phyloP scores from a whole-genome alignment of 495 filamentous ascomycete species.

The Penicillium longicatenatum region DNA sequence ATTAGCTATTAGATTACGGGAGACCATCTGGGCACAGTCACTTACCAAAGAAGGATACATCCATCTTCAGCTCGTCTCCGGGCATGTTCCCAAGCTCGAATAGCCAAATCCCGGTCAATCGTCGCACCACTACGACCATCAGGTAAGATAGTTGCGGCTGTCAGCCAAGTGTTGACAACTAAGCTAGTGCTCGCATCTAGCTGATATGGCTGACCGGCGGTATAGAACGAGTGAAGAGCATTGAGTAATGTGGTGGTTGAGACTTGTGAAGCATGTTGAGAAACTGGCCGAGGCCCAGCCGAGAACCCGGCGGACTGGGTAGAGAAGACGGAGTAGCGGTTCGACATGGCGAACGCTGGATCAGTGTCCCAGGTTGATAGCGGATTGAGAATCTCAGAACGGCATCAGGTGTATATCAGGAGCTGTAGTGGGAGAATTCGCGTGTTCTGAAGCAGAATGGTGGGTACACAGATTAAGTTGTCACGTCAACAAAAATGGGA shows the following conservation, averaged over 20 bases:
- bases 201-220: constrained; percentile 74
- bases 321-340: constrained; percentile 87
- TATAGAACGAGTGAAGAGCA: constrained; percentile 85
- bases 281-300: constrained; percentile 53
- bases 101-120: constrained; percentile 76
- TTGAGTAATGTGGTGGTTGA: constrained; percentile 93
- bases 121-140: constrained; percentile 73
- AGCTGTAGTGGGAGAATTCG: background rate
- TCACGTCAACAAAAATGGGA: constrained; percentile 16
- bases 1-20: background rate
- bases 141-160: constrained; percentile 63
- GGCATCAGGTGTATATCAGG: constrained; percentile 12
- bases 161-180: constrained; percentile 94
- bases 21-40: background rate
- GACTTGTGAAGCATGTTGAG: constrained; percentile 73
- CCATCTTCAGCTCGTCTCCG: constrained; percentile 93
- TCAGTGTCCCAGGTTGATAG: constrained; percentile 6
- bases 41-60: constrained; percentile 85
- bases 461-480: background rate
- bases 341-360: constrained; percentile 57
- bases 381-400: constrained; percentile 5
- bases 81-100: constrained; percentile 95
- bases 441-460: background rate
- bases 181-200: constrained; percentile 91
- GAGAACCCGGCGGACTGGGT: constrained; percentile 62